A percentile compares a stretch with the other conserved stretches of the same genome.
These are phyloP conservation scores for Hypomyces perniciosus DNA, from an alignment of 2,329 filamentous ascomycete genomes.

Conservation along the genomic window DNA sequence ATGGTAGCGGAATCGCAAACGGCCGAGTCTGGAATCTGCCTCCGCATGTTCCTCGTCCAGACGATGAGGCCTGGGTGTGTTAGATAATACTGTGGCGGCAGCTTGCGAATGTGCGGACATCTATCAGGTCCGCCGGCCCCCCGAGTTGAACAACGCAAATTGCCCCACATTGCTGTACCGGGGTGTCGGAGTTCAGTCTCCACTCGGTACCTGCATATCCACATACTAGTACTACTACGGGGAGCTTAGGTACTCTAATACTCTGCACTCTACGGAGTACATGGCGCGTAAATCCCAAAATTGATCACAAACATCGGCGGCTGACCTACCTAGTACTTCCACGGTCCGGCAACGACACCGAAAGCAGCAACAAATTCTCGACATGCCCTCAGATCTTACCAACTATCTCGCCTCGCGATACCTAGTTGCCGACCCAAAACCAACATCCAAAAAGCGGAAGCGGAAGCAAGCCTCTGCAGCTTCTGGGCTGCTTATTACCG, in stretches of 20 bases:
- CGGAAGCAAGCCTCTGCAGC: conserved; percentile 44
- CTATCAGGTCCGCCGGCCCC: neutral
- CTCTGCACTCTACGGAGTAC: too few relatives aligned
- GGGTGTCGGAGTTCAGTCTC: conserved; percentile 6
- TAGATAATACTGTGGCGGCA: neutral
- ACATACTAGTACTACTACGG: neutral
- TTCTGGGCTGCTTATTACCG: conserved; percentile 56
- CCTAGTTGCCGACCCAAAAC: conserved; percentile 56
- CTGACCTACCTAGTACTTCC: neutral
- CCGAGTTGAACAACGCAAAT: neutral
- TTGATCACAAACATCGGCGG: too few relatives aligned
- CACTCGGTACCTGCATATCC: conserved; percentile 21
- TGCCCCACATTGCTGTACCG: conserved; percentile 15
- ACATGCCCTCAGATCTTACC: conserved; percentile 59
- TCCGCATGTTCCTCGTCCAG: conserved; percentile 24
- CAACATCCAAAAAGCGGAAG: conserved; percentile 55
- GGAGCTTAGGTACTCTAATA: too few relatives aligned
- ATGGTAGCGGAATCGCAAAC: conserved; percentile 16
- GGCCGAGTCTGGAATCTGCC: conserved; percentile 17
- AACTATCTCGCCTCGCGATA: conserved; percentile 91
- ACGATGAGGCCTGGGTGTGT: neutral
- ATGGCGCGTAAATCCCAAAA: too few relatives aligned
- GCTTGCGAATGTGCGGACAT: conserved; percentile 1
- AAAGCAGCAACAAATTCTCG: neutral
- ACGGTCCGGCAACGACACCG: neutral